phyloP scores from a whole-genome alignment of 2,329 filamentous ascomycete species.

The Kalmusia sp. region DNA sequence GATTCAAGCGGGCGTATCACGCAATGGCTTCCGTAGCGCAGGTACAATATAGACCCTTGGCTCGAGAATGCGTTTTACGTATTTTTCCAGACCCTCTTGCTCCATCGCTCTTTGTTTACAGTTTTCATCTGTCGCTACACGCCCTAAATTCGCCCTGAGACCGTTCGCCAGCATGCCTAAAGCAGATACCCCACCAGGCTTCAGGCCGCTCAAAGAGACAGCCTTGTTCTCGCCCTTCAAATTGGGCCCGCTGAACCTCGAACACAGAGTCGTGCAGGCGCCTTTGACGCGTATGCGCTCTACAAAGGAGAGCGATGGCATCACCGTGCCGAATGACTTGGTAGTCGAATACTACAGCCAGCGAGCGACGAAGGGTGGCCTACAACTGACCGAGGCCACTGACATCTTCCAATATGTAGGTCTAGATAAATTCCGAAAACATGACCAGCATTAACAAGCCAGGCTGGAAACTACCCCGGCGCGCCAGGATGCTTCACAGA shows the following conservation, averaged over 20 bases:
- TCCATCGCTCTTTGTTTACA: not conserved
- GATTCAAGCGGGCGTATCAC: constrained; percentile 17
- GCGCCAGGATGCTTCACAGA: constrained; percentile 40
- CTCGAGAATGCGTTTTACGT: constrained; percentile 7
- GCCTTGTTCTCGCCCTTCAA: constrained; percentile 41
- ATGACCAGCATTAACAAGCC: constrained; percentile 21
- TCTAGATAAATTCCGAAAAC: not conserved
- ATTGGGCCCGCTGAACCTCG: constrained; percentile 41
- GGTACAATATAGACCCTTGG: constrained; percentile 35
- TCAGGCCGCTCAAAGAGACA: constrained; percentile 40
- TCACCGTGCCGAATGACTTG: constrained; percentile 56
- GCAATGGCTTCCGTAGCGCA: constrained; percentile 24
- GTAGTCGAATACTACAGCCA: constrained; percentile 62
- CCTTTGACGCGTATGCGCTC: constrained; percentile 54
- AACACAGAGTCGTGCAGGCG: constrained; percentile 49
- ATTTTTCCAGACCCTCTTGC: not conserved
- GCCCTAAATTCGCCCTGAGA: not conserved
- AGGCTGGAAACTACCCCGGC: constrained; percentile 49
- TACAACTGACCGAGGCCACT: constrained; percentile 67
- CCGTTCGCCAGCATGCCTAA: constrained; percentile 35
- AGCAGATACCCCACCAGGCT: constrained; percentile 36
- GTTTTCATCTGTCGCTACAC: not conserved
- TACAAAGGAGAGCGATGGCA: constrained; percentile 54
- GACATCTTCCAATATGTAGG: constrained; percentile 44
- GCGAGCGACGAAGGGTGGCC: constrained; percentile 60